phyloP scores from a whole-genome alignment of 1,284 basidiomycete species.

The Apiotrichum brassicae region DNA sequence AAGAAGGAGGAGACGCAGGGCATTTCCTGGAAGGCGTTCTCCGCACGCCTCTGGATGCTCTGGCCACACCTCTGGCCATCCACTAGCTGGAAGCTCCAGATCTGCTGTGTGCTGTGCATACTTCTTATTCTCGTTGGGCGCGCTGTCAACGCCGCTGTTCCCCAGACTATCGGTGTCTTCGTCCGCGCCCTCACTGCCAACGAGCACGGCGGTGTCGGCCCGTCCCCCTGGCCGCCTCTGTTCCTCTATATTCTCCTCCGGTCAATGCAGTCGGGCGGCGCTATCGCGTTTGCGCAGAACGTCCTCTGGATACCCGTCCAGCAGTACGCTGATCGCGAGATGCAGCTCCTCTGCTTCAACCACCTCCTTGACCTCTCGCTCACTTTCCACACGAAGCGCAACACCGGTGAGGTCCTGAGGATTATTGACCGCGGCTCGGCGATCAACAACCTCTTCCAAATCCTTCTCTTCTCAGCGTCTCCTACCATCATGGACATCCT shows the following conservation, averaged over 20 bases:
- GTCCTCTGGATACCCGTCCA: slow-evolving; percentile 96
- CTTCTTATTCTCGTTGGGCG: slow-evolving; percentile 24
- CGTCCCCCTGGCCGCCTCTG: slow-evolving; percentile 29
- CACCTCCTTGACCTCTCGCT: slow-evolving; percentile 86
- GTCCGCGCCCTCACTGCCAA: slow-evolving; percentile 28
- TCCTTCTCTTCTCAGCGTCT: slow-evolving; percentile 85
- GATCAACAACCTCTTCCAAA: slow-evolving; percentile 87
- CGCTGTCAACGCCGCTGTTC: slow-evolving; percentile 29
- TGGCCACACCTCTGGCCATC: slow-evolving; percentile 41
- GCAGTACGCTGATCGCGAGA: slow-evolving; percentile 85
- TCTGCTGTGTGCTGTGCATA: slow-evolving; percentile 28
- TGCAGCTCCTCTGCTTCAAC: slow-evolving; percentile 85
- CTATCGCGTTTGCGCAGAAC: slow-evolving; percentile 83
- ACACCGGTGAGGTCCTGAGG: slow-evolving; percentile 89
- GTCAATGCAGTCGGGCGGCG: slow-evolving; percentile 28
- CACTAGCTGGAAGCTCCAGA: slow-evolving; percentile 32
- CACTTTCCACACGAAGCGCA: slow-evolving; percentile 87
- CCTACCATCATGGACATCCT: slow-evolving; percentile 92
- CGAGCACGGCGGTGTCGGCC: slow-evolving; percentile 5
- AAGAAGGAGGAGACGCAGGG: slow-evolving; percentile 28
- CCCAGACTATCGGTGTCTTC: slow-evolving; percentile 29
- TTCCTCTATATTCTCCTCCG: slow-evolving; percentile 28
- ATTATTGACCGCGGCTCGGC: slow-evolving; percentile 98
- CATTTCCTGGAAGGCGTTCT: slow-evolving; percentile 27
- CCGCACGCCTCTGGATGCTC: slow-evolving; percentile 30